These are phyloP conservation scores for Rhodotorula sp. DNA, from an alignment of 1,284 basidiomycete species.

Conservation along the genomic window DNA sequence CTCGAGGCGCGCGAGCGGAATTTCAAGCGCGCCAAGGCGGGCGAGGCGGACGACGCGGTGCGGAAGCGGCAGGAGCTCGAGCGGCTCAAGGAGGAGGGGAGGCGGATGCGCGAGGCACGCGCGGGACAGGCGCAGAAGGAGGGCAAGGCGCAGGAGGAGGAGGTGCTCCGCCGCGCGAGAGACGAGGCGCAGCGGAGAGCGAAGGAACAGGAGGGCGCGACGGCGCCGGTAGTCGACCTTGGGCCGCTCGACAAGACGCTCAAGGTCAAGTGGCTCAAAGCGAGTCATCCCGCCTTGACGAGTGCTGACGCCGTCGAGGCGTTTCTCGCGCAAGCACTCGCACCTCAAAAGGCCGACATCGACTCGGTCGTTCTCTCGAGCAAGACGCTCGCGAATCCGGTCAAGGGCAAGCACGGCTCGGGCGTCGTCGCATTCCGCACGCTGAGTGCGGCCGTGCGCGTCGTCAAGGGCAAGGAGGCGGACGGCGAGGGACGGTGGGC, in stretches of 20 bases:
- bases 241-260: conserved; percentile 46
- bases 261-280: conserved; percentile 41
- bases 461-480: conserved; percentile 24
- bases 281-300: conserved; percentile 19
- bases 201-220: neutral
- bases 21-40: conserved; percentile 37
- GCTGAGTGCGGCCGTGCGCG: conserved; percentile 36
- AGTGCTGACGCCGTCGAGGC: neutral
- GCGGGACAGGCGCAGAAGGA: neutral
- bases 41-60: conserved; percentile 17
- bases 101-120: conserved; percentile 28
- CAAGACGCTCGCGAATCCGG: conserved; percentile 30
- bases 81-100: conserved; percentile 42
- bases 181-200: neutral
- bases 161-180: neutral
- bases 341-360: conserved; percentile 21
- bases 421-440: conserved; percentile 38
- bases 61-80: conserved; percentile 36
- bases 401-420: conserved; percentile 35
- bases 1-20: conserved; percentile 41
- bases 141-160: neutral
- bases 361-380: conserved; percentile 42
- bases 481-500: conserved; percentile 15
- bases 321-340: conserved; percentile 13
- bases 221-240: conserved; percentile 12